phyloP scores from a whole-genome alignment of 306 rosid species.

The Cucurbita maxima region DNA sequence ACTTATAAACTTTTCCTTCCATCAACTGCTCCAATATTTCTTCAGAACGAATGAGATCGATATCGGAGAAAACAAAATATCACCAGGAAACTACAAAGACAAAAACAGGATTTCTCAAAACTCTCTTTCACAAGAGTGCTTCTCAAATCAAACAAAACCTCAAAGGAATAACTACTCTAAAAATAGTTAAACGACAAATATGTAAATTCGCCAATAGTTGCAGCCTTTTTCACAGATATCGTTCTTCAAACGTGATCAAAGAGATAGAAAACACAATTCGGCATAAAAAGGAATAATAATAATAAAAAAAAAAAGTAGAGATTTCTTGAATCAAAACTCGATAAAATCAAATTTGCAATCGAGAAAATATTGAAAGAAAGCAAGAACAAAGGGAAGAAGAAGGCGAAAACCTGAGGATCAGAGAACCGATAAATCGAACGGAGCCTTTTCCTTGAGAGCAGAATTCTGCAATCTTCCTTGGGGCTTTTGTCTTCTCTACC shows the following conservation, averaged over 20 bases:
- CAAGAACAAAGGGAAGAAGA: not conserved
- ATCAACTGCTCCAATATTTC: not conserved
- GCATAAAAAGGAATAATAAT: not conserved
- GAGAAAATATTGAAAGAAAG: not conserved
- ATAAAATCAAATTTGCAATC: not conserved
- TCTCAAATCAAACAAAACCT: not conserved
- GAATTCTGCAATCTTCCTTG: not conserved
- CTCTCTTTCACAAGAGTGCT: not conserved
- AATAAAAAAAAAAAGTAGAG: not conserved
- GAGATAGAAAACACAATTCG: not conserved
- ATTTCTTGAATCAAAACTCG: not conserved
- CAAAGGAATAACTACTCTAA: not conserved
- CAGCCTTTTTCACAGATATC: not conserved
- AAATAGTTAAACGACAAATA: not conserved
- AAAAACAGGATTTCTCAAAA: not conserved
- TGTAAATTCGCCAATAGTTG: not conserved
- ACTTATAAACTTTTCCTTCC: not conserved
- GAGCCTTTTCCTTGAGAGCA: not conserved
- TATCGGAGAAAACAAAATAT: not conserved
- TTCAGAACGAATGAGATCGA: not conserved
- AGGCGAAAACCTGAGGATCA: not conserved
- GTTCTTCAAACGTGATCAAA: not conserved
- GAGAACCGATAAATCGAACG: not conserved
- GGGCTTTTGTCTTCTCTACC: not conserved
- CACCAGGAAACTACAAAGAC: not conserved